These are phyloP conservation scores for Acacia pycnantha DNA, from an alignment of 331 rosid species.

Conservation along the genomic window DNA sequence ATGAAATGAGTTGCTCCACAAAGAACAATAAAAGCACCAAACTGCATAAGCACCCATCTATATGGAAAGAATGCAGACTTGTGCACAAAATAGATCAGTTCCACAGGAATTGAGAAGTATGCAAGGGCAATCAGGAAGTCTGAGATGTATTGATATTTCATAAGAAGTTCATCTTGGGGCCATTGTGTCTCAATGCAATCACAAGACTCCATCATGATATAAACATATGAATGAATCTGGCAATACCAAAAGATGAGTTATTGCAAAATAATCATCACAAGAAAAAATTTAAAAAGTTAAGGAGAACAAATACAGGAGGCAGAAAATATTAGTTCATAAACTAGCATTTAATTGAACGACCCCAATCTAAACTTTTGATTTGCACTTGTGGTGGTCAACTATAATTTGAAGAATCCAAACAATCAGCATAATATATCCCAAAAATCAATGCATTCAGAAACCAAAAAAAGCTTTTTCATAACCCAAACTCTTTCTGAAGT, in stretches of 20 bases:
- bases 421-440: background rate
- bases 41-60: conserved; percentile 80
- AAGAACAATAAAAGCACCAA: conserved; percentile 72
- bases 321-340: background rate
- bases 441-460: background rate
- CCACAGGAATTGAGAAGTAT: conserved; percentile 71
- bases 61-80: conserved; percentile 68
- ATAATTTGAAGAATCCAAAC: background rate
- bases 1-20: conserved; percentile 80
- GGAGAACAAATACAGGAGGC: background rate
- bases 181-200: conserved; percentile 61
- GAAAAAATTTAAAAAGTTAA: background rate
- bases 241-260: background rate
- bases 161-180: conserved; percentile 67
- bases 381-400: background rate
- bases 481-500: background rate
- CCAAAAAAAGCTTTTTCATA: background rate
- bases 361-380: background rate
- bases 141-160: conserved; percentile 70
- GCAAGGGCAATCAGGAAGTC: conserved; percentile 68
- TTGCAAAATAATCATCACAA: background rate
- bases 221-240: conserved; percentile 27
- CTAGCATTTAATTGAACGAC: background rate
- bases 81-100: conserved; percentile 69
- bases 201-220: conserved; percentile 51